phyloP scores from a whole-genome alignment of 164 flowering plant species.

The Vitis cinerea region DNA sequence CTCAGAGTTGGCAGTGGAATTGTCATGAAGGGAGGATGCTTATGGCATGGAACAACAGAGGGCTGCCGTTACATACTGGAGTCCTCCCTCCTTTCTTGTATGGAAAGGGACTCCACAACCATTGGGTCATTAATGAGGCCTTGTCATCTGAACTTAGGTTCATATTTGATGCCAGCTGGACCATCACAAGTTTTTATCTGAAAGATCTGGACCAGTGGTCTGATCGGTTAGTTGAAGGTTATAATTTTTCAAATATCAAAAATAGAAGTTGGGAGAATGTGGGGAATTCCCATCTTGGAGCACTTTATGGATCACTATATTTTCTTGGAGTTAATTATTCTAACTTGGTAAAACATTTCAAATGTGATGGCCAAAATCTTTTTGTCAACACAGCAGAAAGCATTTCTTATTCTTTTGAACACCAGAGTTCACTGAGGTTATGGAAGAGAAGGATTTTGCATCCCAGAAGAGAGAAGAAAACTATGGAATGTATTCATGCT shows the following conservation, averaged over 20 bases:
- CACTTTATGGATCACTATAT: conserved; percentile 63
- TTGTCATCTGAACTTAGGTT: conserved; percentile 64
- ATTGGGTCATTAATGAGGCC: conserved; percentile 83
- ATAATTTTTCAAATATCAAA: conserved; percentile 9
- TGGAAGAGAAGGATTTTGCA: conserved; percentile 36
- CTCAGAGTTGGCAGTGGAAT: conserved; percentile 29
- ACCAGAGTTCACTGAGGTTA: conserved; percentile 21
- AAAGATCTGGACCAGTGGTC: conserved; percentile 23
- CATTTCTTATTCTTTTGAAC: conserved; percentile 25
- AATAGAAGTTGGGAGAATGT: conserved; percentile 63
- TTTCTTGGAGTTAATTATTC: conserved; percentile 51
- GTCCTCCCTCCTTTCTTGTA: conserved; percentile 91
- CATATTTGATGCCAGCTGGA: conserved; percentile 80
- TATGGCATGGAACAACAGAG: conserved; percentile 84
- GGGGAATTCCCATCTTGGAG: conserved; percentile 62
- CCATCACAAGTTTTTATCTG: conserved; percentile 54
- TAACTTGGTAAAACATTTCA: conserved; percentile 44
- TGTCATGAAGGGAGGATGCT: conserved; percentile 47
- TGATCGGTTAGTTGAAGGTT: conserved; percentile 11
- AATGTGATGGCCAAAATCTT: conserved; percentile 49
- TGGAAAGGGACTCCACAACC: conserved; percentile 67
- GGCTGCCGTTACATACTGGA: conserved; percentile 71
- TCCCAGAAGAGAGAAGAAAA: conserved; percentile 35
- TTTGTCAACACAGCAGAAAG: conserved; percentile 38
- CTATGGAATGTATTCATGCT: conserved; percentile 34